Percentiles rank a stretch among this genome's conserved stretches.
These are phyloP conservation scores for Ceratocystis huliohia DNA, from an alignment of 2,329 filamentous ascomycete genomes.

Conservation along the genomic window DNA sequence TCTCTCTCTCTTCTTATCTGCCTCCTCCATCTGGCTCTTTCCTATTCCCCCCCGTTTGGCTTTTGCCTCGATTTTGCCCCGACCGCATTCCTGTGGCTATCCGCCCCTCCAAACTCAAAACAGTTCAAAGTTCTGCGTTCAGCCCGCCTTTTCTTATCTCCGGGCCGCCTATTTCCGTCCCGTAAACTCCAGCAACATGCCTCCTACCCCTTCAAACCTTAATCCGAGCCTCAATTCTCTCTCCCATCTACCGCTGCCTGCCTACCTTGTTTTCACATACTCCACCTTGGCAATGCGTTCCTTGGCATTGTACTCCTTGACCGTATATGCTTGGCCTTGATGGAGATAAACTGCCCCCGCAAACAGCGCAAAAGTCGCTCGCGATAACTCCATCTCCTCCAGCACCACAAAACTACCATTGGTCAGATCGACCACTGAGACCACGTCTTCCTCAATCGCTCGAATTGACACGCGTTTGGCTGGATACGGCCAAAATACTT, in stretches of 20 bases:
- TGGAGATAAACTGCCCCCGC: conserved; percentile 95
- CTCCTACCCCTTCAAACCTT: too few relatives aligned
- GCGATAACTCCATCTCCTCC: conserved; percentile 88
- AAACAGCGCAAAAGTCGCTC: conserved; percentile 93
- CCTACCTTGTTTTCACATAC: conserved; percentile 45
- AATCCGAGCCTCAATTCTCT: background rate
- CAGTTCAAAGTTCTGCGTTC: too few relatives aligned
- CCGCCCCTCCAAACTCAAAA: background rate
- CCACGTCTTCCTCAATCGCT: conserved; percentile 79
- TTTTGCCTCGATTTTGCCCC: background rate
- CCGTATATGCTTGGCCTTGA: conserved; percentile 84
- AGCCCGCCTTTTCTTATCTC: background rate
- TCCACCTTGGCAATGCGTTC: conserved; percentile 75
- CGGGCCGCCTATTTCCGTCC: background rate
- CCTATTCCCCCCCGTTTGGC: too few relatives aligned
- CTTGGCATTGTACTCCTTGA: conserved; percentile 76
- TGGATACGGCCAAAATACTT: conserved; percentile 73
- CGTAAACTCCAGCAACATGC: background rate
- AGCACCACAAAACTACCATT: conserved; percentile 71
- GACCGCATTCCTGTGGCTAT: background rate
- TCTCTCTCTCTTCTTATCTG: background rate
- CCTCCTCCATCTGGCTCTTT: too few relatives aligned
- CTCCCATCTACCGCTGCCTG: background rate
- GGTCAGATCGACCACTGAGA: conserved; percentile 82
- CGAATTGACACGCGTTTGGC: conserved; percentile 76